Percentiles rank a stretch among this genome's conserved stretches.
Evolutionary conservation across 2,329 filamentous ascomycete genomes (phyloP).

Genomic region (Aureobasidium subglaciale): DNA sequence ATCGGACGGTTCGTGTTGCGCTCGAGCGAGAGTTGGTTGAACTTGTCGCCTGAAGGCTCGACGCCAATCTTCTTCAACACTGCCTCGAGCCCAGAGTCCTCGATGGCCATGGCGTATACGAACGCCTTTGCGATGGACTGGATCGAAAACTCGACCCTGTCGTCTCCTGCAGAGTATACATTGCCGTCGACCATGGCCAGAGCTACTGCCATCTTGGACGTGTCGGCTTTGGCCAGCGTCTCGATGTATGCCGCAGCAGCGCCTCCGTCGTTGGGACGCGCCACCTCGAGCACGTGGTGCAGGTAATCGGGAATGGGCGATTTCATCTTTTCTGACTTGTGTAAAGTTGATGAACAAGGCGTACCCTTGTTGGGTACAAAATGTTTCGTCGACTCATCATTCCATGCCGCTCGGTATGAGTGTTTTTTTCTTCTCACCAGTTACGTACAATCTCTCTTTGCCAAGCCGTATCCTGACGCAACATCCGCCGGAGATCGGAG

Average conservation of each 20-base stretch:
- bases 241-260: constrained; percentile 34
- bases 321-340: too few species aligned
- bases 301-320: constrained; percentile 23
- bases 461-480: too few species aligned
- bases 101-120: constrained; percentile 36
- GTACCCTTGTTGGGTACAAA: too few species aligned
- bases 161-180: constrained; percentile 35
- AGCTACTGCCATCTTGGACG: constrained; percentile 34
- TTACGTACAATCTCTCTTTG: too few species aligned
- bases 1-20: constrained; percentile 20
- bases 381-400: too few species aligned
- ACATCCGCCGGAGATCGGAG: too few species aligned
- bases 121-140: constrained; percentile 38
- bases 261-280: constrained; percentile 22
- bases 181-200: constrained; percentile 36
- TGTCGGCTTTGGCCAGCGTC: constrained; percentile 33
- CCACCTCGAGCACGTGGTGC: constrained; percentile 19
- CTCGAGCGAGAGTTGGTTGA: constrained; percentile 27
- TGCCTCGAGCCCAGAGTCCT: constrained; percentile 30
- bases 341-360: too few species aligned
- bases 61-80: constrained; percentile 36
- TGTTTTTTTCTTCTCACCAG: too few species aligned
- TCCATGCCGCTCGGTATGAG: too few species aligned
- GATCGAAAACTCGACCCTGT: constrained; percentile 35
- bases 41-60: constrained; percentile 35